Percentiles rank a stretch among this genome's conserved stretches.
These are phyloP conservation scores for Pichia sp. DNA, from an alignment of 1,139 yeast genomes.

Conservation along the genomic window DNA sequence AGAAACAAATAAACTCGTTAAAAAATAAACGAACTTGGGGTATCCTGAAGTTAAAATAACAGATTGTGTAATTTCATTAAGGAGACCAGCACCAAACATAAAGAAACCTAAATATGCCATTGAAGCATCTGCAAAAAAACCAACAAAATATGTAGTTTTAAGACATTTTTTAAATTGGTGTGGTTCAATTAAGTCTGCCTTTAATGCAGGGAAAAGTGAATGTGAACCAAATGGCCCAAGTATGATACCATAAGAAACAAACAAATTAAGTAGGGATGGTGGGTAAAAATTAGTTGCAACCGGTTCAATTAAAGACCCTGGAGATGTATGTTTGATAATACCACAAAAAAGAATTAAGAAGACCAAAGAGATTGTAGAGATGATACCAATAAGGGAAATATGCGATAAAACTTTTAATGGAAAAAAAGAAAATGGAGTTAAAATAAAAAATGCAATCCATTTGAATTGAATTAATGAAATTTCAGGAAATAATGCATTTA, in stretches of 20 bases:
- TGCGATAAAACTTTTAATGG: slow-evolving; percentile 45
- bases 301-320: slow-evolving; percentile 46
- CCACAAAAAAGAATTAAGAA: slow-evolving; percentile 40
- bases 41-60: slow-evolving; percentile 46
- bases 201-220: slow-evolving; percentile 54
- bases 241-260: slow-evolving; percentile 49
- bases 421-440: slow-evolving; percentile 40
- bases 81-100: slow-evolving; percentile 50
- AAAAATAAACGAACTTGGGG: slow-evolving; percentile 45
- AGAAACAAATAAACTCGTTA: slow-evolving; percentile 46
- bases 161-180: slow-evolving; percentile 29
- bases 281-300: slow-evolving; percentile 42
- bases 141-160: slow-evolving; percentile 36
- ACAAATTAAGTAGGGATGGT: slow-evolving; percentile 35
- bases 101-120: slow-evolving; percentile 54
- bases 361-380: slow-evolving; percentile 41
- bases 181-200: slow-evolving; percentile 54
- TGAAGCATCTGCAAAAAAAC: slow-evolving; percentile 45
- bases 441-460: slow-evolving; percentile 36
- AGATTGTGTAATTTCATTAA: slow-evolving; percentile 51
- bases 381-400: slow-evolving; percentile 44
- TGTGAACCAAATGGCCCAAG: slow-evolving; percentile 64
- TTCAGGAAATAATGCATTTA: slow-evolving; percentile 38
- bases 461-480: slow-evolving; percentile 35
- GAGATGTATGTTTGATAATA: slow-evolving; percentile 34